Evolutionary conservation across 192 early-diverging fungal species (phyloP).

Genomic region (Physocladia obscura): DNA sequence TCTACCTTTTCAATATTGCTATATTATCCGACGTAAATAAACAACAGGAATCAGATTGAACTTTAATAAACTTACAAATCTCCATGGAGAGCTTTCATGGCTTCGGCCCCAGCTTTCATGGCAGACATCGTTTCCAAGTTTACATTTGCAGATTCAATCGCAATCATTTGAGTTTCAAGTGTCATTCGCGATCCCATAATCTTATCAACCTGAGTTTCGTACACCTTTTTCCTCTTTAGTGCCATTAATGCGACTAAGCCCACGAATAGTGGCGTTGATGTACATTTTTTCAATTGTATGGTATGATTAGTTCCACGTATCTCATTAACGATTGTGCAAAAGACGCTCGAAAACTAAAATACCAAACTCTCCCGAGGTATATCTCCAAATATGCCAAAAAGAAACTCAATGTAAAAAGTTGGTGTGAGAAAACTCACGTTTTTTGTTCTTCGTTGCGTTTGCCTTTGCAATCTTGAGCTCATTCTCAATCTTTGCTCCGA

Average conservation of each 20-base stretch:
- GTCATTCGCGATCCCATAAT: conserved; percentile 85
- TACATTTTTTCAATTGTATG: no score
- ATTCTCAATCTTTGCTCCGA: conserved; percentile 82
- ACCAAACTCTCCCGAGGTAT: no score
- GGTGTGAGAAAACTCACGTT: conserved; percentile 68
- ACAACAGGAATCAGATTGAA: neutral
- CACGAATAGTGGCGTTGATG: neutral
- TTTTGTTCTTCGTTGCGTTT: conserved; percentile 91
- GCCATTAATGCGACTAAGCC: conserved; percentile 85
- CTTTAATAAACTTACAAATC: conserved; percentile 62
- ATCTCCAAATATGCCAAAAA: no score
- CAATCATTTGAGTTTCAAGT: conserved; percentile 91
- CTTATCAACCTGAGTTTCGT: conserved; percentile 83
- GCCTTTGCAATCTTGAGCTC: conserved; percentile 82
- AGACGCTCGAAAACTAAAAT: neutral
- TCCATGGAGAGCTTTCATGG: conserved; percentile 92
- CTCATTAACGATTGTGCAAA: neutral
- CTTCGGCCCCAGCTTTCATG: conserved; percentile 87
- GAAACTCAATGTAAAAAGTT: neutral
- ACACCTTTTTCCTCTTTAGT: conserved; percentile 90
- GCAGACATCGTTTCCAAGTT: conserved; percentile 94
- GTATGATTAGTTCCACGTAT: no score
- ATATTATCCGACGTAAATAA: neutral
- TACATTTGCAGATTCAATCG: conserved; percentile 94
- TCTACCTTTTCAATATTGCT: conserved; percentile 95